These are phyloP conservation scores for Calocybe indica DNA, from an alignment of 768 basidiomycete species.

Conservation along the genomic window DNA sequence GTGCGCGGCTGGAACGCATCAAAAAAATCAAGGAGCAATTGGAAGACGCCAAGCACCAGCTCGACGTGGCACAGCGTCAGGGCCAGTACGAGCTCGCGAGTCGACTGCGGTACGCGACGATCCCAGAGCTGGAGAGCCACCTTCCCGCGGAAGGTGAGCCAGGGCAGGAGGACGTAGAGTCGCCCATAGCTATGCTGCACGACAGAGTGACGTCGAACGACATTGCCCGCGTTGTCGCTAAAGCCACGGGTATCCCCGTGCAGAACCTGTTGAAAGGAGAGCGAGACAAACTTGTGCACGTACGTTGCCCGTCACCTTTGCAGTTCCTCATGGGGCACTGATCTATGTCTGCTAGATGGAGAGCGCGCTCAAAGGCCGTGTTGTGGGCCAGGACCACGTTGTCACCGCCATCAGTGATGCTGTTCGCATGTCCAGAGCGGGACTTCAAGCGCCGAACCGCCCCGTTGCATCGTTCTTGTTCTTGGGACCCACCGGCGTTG, in stretches of 20 bases:
- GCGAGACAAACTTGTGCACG: constrained; percentile 83
- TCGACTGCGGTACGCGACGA: constrained; percentile 76
- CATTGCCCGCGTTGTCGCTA: constrained; percentile 83
- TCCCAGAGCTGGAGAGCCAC: constrained; percentile 72
- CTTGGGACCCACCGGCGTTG: constrained; percentile 83
- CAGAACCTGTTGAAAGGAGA: constrained; percentile 86
- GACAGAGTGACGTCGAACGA: constrained; percentile 87
- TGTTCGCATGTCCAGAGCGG: constrained; percentile 88
- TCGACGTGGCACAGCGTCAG: constrained; percentile 85
- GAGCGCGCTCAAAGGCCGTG: constrained; percentile 59
- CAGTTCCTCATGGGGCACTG: neutral
- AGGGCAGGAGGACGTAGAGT: constrained; percentile 31
- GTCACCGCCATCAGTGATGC: constrained; percentile 82
- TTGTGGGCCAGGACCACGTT: constrained; percentile 92
- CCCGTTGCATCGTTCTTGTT: constrained; percentile 94
- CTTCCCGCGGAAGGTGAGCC: constrained; percentile 54
- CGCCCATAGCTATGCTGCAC: constrained; percentile 63
- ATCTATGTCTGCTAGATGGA: constrained; percentile 65
- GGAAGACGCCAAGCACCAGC: constrained; percentile 78
- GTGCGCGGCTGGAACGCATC: constrained; percentile 58
- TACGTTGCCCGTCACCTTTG: constrained; percentile 27
- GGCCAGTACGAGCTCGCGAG: constrained; percentile 85
- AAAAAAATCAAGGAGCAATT: constrained; percentile 71
- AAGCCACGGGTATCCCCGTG: constrained; percentile 87
- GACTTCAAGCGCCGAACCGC: constrained; percentile 80